phyloP scores from a whole-genome alignment of 176 grass and related monocot species.

The Luzula sylvatica region DNA sequence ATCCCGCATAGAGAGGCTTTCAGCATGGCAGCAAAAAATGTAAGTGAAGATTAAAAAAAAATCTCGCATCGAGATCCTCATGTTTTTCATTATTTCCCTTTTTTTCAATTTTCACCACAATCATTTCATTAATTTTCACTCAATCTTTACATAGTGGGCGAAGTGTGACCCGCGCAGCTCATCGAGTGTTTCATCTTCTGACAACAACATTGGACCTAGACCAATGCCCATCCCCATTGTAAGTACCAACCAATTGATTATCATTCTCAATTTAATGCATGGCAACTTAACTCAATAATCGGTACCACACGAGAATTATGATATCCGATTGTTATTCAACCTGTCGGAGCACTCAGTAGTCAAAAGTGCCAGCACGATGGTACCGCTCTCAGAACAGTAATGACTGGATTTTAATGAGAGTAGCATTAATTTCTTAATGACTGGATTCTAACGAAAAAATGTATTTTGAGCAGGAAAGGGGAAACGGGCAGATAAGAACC shows the following conservation, averaged over 20 bases:
- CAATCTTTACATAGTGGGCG: conserved; percentile 47
- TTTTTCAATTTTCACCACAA: conserved; percentile 2
- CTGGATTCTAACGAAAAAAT: no score
- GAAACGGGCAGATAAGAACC: conserved; percentile 35
- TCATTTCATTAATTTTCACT: not conserved
- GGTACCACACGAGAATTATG: no score
- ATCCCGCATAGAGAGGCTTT: conserved; percentile 98
- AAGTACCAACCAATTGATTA: not conserved
- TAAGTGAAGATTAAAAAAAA: conserved; percentile 16
- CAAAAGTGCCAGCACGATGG: no score
- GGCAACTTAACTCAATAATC: no score
- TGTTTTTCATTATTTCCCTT: not conserved
- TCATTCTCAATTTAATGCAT: not conserved
- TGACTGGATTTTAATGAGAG: no score
- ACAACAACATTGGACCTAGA: conserved; percentile 33
- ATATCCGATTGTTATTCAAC: no score
- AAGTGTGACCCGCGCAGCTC: conserved; percentile 81
- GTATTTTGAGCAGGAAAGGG: conserved; percentile 53
- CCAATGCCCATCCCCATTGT: conserved; percentile 33
- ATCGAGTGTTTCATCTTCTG: conserved; percentile 41
- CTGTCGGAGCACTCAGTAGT: no score
- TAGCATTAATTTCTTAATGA: no score
- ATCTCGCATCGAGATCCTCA: not conserved
- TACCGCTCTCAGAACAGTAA: no score
- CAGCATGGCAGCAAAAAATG: conserved; percentile 98